Conservation (phyloP, 1,284 basidiomycete genomes). For the Coniophora puteana region DNA sequence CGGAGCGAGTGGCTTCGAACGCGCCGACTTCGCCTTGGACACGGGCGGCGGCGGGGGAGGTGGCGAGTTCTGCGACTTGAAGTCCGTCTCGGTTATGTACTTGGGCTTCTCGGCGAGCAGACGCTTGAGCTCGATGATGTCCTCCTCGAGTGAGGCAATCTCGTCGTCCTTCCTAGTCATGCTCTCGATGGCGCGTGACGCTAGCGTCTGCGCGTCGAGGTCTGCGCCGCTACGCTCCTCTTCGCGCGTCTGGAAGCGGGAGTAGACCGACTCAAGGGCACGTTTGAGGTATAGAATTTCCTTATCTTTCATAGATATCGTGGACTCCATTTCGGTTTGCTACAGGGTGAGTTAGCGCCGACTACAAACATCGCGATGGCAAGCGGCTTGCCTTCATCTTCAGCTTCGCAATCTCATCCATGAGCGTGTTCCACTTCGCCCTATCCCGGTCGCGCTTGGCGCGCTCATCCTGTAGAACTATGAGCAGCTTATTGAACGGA, state of each 20-base stretch:
- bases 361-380: conserved; percentile 2
- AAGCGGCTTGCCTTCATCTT: conserved; percentile 55
- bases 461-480: conserved; percentile 63
- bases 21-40: conserved; percentile 9
- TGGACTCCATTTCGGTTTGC: conserved; percentile 45
- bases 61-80: conserved; percentile 63
- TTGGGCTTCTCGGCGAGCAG: conserved; percentile 50
- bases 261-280: conserved; percentile 82
- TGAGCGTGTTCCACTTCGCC: conserved; percentile 69
- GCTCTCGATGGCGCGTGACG: conserved; percentile 65
- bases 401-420: conserved; percentile 73
- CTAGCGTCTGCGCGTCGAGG: conserved; percentile 71
- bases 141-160: conserved; percentile 48
- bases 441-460: conserved; percentile 73
- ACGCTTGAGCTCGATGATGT: conserved; percentile 51
- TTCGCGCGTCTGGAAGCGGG: conserved; percentile 59
- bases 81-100: conserved; percentile 60
- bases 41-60: conserved; percentile 52
- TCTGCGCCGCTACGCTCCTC: conserved; percentile 46
- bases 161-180: conserved; percentile 70
- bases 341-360: conserved; percentile 2
- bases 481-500: conserved; percentile 4
- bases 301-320: conserved; percentile 58
- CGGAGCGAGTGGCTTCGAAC: too few species aligned
- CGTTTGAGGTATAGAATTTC: conserved; percentile 77